Evolutionary conservation across 2,329 filamentous ascomycete species (phyloP).

Genomic region (Aspergillus ibericus): DNA sequence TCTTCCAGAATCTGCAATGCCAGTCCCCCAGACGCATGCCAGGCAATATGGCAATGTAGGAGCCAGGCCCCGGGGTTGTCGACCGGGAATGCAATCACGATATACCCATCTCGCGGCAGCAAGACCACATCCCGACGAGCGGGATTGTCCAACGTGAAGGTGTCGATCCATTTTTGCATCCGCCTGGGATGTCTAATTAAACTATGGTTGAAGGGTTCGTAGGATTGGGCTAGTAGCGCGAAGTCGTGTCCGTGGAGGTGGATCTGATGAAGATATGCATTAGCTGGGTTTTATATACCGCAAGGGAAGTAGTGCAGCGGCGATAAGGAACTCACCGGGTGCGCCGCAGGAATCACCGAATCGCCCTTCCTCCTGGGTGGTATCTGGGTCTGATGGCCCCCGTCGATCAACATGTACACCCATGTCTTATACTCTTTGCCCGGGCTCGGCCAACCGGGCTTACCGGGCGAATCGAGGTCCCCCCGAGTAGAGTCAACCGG

Average conservation of each 20-base stretch:
- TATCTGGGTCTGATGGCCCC: neutral
- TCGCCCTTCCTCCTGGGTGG: neutral
- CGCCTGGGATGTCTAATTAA: neutral
- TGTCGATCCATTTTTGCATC: neutral
- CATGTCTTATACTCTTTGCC: no score
- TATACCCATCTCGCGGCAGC: neutral
- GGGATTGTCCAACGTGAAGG: neutral
- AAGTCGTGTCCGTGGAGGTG: neutral
- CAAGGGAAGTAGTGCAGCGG: no score
- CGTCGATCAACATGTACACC: neutral
- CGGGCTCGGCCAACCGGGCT: no score
- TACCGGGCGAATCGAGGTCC: no score
- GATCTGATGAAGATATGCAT: neutral
- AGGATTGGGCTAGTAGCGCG: neutral
- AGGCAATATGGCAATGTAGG: slow-evolving; percentile 9
- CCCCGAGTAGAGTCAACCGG: no score
- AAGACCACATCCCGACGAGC: slow-evolving; percentile 3
- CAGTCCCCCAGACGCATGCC: neutral
- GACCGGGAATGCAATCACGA: slow-evolving; percentile 4
- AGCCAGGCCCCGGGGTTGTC: slow-evolving; percentile 10
- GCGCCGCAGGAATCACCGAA: neutral
- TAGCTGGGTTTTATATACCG: no score
- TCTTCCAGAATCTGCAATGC: slow-evolving; percentile 6
- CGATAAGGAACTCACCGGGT: neutral
- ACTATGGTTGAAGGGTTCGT: neutral